Evolutionary conservation across 192 early-diverging fungal genomes (phyloP).

Genomic region (Dissophora ornata): DNA sequence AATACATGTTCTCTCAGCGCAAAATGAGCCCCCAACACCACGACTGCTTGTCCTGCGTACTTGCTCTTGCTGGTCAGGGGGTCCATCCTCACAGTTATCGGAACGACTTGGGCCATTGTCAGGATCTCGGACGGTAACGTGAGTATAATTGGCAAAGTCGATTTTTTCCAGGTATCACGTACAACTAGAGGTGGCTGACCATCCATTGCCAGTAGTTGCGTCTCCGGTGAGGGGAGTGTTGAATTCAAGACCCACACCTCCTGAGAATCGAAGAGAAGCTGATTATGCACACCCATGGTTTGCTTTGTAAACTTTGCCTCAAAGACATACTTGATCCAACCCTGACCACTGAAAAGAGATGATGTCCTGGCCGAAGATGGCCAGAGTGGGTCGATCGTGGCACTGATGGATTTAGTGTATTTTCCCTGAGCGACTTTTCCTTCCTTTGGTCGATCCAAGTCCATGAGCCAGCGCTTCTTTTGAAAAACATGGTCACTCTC

Average conservation of each 20-base stretch:
- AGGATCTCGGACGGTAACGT: neutral
- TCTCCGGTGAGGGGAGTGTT: neutral
- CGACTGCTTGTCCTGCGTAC: neutral
- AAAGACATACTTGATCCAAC: conserved; percentile 13
- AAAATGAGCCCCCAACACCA: neutral
- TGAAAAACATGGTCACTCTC: neutral
- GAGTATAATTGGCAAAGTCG: neutral
- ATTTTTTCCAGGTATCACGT: neutral
- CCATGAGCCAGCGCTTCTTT: conserved; percentile 8
- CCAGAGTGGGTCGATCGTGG: conserved; percentile 8
- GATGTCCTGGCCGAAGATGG: conserved; percentile 4
- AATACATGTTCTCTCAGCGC: neutral
- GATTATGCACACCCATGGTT: neutral
- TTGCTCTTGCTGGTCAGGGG: neutral
- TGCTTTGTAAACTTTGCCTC: conserved; percentile 2
- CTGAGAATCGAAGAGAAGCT: neutral
- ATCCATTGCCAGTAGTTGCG: neutral
- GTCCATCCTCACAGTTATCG: neutral
- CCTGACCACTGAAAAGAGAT: neutral
- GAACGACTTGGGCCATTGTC: neutral
- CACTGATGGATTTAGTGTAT: neutral
- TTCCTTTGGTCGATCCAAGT: neutral
- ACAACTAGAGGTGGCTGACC: neutral
- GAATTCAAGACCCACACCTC: conserved; percentile 26
- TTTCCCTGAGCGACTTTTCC: conserved; percentile 11